Evolutionary conservation across 805 yeast genomes (phyloP), one percentile per base, ranked within the genome.

Genomic region (Metschnikowia aberdeeniae): DNA sequence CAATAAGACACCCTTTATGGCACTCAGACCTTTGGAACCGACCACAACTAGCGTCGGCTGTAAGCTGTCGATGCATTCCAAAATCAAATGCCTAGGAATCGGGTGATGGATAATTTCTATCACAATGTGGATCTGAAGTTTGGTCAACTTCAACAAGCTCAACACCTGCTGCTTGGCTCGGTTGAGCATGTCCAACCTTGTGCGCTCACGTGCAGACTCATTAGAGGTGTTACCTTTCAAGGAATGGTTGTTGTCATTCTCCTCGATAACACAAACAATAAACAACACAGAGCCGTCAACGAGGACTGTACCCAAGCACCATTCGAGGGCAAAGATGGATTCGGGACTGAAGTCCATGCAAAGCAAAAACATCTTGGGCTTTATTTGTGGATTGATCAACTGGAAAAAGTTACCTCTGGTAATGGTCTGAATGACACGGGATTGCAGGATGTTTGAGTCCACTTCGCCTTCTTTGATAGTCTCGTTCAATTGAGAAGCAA

Each of bases 311-410:
- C 97, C 97, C 54, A 90, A 73, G 35, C 89, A 79, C 86, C 96
- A 89, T 57, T 88, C 93, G 19, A 90, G 70, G 0, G 97, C 93
- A 62, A 85, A 86, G 32, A 75, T 73, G 2, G 95, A 83, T 60
- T 89, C 97, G 0, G 88, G 85, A 3, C 92, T 81, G 51, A 85
- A 76, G 61, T 90, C 97, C 69, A 85, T 78, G 57, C 93, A 88
- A 17, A 89, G 75, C 39, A 89, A 65, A 62, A 82, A 88, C 59
- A 86, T 77, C 54, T 80, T 80, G 34, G 76, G 76, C 48, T 71
- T 72, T 40, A 66, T 60, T 45, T 62, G 62, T 13, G 74, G 73
- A 52, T 68, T 68, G 32, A 71, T 66, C 26, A 78, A 62, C 49
- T 76, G 76, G 56, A 81, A 82, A 55, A 81, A 81, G 50, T 76